A percentile compares a stretch with the other conserved stretches of the same genome.
Conservation (phyloP, 1,139 yeast genomes). For the Hyphopichia wangnamkhiaoensis region DNA sequence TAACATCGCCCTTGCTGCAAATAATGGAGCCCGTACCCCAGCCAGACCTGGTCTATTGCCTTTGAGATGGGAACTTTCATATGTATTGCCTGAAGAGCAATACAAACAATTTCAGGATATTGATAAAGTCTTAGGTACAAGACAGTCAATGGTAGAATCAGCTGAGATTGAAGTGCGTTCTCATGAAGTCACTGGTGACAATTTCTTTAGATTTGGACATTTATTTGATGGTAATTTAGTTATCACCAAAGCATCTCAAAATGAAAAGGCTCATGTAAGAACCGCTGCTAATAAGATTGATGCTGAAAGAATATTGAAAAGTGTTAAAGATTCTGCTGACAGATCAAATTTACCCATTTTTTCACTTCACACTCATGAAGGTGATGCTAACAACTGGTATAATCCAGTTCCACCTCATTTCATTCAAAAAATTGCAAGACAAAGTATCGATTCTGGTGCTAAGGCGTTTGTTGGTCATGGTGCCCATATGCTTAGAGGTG, state of each 20-base stretch:
- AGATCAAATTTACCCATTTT: slow-evolving; percentile 20
- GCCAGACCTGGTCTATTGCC: slow-evolving; percentile 22
- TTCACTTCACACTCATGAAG: slow-evolving; percentile 21
- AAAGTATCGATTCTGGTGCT: slow-evolving; percentile 20
- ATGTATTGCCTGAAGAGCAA: slow-evolving; percentile 18
- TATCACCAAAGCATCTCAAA: slow-evolving; percentile 11
- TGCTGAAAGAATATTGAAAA: slow-evolving; percentile 14
- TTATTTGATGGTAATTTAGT: slow-evolving; percentile 19
- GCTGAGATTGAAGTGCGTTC: slow-evolving; percentile 17
- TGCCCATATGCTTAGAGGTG: slow-evolving; percentile 23
- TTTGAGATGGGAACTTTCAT: slow-evolving; percentile 18
- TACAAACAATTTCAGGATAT: slow-evolving; percentile 18
- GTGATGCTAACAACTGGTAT: slow-evolving; percentile 21
- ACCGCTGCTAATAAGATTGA: slow-evolving; percentile 16
- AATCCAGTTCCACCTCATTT: slow-evolving; percentile 18
- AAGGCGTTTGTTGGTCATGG: slow-evolving; percentile 22
- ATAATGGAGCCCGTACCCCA: slow-evolving; percentile 17
- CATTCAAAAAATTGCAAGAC: slow-evolving; percentile 18
- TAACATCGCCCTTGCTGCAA: slow-evolving; percentile 18
- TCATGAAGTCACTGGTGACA: slow-evolving; percentile 12
- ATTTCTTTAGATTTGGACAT: slow-evolving; percentile 20
- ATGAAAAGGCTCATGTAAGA: slow-evolving; percentile 18
- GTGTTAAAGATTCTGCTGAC: slow-evolving; percentile 16
- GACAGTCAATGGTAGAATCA: slow-evolving; percentile 17
- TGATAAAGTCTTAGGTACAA: slow-evolving; percentile 18